Percentiles rank a stretch among this genome's conserved stretches.
Conservation (phyloP, 2,329 filamentous ascomycete genomes). For the Epichloe bromicola region DNA sequence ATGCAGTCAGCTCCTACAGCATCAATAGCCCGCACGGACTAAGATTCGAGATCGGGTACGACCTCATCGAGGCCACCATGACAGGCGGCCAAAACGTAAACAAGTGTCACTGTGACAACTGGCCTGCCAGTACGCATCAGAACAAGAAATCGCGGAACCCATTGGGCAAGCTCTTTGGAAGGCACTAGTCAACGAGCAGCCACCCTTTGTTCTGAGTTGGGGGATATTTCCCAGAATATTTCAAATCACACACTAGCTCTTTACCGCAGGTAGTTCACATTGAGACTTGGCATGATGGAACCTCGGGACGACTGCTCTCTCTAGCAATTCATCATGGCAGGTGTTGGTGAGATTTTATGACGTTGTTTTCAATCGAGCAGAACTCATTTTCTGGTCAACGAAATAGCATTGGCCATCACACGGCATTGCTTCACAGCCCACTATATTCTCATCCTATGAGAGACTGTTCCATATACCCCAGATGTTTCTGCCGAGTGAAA, state of each 20-base stretch:
- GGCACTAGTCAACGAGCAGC: not conserved
- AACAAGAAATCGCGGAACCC: not conserved
- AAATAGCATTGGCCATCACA: too few species aligned
- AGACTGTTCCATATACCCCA: not conserved
- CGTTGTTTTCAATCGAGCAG: too few species aligned
- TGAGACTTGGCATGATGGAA: too few species aligned
- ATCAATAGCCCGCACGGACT: slow-evolving; percentile 12
- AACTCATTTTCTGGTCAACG: too few species aligned
- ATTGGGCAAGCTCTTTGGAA: not conserved
- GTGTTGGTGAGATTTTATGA: not conserved
- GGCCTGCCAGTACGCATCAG: not conserved
- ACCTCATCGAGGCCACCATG: slow-evolving; percentile 13
- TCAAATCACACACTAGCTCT: too few species aligned
- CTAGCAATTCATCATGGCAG: too few species aligned
- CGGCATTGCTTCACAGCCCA: not conserved
- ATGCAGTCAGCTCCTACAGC: slow-evolving; percentile 4
- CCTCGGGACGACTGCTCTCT: too few species aligned
- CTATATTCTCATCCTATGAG: not conserved
- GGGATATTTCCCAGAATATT: not conserved
- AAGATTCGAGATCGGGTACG: slow-evolving; percentile 11
- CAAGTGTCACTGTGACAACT: not conserved
- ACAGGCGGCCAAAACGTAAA: slow-evolving; percentile 4
- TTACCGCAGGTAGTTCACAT: too few species aligned
- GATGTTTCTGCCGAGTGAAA: not conserved
- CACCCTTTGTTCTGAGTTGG: not conserved